Conservation (phyloP, 768 basidiomycete genomes). For the Boletales sp. region DNA sequence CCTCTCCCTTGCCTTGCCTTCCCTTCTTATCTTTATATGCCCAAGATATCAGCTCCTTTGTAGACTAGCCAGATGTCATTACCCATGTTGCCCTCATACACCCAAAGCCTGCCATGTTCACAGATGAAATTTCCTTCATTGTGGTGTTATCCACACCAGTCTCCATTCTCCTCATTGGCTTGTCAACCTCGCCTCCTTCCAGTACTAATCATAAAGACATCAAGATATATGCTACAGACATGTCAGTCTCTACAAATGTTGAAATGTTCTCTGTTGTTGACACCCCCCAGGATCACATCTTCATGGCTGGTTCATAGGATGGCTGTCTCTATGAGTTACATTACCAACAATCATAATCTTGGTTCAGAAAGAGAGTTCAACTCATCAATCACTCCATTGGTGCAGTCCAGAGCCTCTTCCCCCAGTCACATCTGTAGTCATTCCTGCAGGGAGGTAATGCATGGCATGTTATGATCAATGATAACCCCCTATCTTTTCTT, state of each 20-base stretch:
- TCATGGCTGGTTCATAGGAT: conserved; percentile 83
- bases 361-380: too few species aligned
- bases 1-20: neutral
- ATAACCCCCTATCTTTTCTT: too few species aligned
- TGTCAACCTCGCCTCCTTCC: conserved; percentile 50
- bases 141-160: too few species aligned
- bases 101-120: conserved; percentile 83
- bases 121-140: conserved; percentile 88
- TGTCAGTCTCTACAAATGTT: conserved; percentile 68
- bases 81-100: conserved; percentile 84
- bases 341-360: conserved; percentile 86
- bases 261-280: conserved; percentile 77
- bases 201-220: conserved; percentile 61
- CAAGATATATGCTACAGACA: conserved; percentile 87
- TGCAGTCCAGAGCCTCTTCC: too few species aligned
- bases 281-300: conserved; percentile 79
- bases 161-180: conserved; percentile 79
- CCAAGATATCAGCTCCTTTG: conserved; percentile 86
- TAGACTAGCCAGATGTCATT: conserved; percentile 88
- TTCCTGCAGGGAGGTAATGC: too few species aligned
- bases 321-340: conserved; percentile 89
- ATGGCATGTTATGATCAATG: too few species aligned
- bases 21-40: conserved; percentile 34
- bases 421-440: too few species aligned
- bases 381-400: too few species aligned